Percentiles rank a stretch among this genome's conserved stretches.
phyloP scores from a whole-genome alignment of 495 filamentous ascomycete species.

The Penicillium psychrofluorescens region DNA sequence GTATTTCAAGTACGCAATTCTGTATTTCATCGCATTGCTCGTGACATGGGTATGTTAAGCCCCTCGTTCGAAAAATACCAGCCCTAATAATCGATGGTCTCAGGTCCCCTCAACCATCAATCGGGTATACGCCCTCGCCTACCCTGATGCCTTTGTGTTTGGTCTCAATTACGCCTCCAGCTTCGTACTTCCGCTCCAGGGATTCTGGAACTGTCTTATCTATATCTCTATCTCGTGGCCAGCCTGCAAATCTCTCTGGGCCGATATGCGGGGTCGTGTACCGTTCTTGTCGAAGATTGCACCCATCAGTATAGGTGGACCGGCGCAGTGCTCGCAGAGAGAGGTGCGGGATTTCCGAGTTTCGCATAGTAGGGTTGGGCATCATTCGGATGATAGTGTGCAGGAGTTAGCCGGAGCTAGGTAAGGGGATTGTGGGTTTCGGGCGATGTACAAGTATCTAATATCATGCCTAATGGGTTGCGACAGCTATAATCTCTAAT shows the following conservation, averaged over 20 bases:
- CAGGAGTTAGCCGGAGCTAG: not conserved
- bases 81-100: not conserved
- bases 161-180: constrained; percentile 62
- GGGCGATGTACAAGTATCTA: too few relatives aligned
- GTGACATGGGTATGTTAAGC: constrained; percentile 60
- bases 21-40: constrained; percentile 79
- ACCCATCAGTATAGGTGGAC: not conserved
- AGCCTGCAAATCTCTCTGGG: constrained; percentile 18
- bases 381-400: not conserved
- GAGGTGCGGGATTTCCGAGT: not conserved
- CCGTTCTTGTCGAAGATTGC: not conserved
- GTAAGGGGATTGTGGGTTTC: too few relatives aligned
- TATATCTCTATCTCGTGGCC: constrained; percentile 59
- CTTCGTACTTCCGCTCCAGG: constrained; percentile 75
- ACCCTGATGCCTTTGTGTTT: constrained; percentile 45
- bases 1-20: constrained; percentile 74
- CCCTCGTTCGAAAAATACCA: not conserved
- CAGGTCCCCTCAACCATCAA: constrained; percentile 73
- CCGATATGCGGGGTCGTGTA: constrained; percentile 2
- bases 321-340: not conserved
- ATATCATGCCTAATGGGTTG: too few relatives aligned
- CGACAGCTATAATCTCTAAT: too few relatives aligned
- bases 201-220: constrained; percentile 81
- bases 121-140: constrained; percentile 60
- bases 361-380: not conserved